Percentiles rank a stretch among this genome's conserved stretches.
These are phyloP conservation scores for Pythium chondricola DNA, from an alignment of 352 stramenopile species.

Conservation along the genomic window DNA sequence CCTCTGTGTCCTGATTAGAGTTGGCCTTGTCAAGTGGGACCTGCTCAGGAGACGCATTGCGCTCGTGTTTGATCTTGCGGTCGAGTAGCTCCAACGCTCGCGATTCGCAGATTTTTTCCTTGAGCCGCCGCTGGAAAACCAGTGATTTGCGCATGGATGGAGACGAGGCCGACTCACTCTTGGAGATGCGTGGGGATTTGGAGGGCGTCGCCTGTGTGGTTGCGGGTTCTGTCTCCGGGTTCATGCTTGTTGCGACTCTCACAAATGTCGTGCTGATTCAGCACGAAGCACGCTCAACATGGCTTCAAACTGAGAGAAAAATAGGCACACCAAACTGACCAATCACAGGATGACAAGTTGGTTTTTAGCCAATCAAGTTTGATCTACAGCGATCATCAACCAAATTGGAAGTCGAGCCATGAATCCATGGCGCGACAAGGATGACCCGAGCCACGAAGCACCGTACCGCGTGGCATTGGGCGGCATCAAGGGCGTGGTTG, in stretches of 20 bases:
- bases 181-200: neutral
- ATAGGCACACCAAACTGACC: conserved; percentile 7
- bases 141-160: conserved; percentile 18
- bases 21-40: neutral
- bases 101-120: conserved; percentile 58
- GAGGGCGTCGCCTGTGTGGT: neutral
- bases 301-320: conserved; percentile 12
- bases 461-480: conserved; percentile 25
- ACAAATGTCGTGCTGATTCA: neutral
- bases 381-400: too few species aligned
- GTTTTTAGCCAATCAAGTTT: too few species aligned
- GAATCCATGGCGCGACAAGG: conserved; percentile 31
- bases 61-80: conserved; percentile 25
- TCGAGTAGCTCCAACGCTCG: conserved; percentile 66
- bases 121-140: conserved; percentile 48
- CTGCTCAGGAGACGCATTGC: neutral
- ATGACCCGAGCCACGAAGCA: neutral
- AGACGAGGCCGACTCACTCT: neutral
- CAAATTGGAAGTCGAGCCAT: conserved; percentile 5
- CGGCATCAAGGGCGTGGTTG: conserved; percentile 32
- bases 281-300: neutral
- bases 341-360: too few species aligned
- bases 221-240: conserved; percentile 16
- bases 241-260: conserved; percentile 25
- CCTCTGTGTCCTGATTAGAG: conserved; percentile 34